A percentile compares a stretch with the other conserved stretches of the same genome.
Evolutionary conservation across 495 filamentous ascomycete genomes (phyloP).

Genomic region (Penicillium roqueforti): DNA sequence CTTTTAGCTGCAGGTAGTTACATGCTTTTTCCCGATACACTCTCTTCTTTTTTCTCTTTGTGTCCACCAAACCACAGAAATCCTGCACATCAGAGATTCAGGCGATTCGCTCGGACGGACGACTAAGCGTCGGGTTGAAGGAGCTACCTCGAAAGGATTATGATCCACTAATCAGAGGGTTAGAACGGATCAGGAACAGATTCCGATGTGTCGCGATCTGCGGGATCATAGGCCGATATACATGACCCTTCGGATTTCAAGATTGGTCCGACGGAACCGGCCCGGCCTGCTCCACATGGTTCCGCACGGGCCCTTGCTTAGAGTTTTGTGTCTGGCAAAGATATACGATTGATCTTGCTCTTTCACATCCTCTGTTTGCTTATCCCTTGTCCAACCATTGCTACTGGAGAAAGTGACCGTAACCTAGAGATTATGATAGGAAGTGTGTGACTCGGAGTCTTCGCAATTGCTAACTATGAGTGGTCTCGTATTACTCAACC

Average conservation of each 20-base stretch:
- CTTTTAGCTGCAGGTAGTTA: too few species aligned
- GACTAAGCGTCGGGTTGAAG: neutral
- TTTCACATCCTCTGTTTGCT: too few species aligned
- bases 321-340: too few species aligned
- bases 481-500: neutral
- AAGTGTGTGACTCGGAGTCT: neutral
- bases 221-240: too few species aligned
- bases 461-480: neutral
- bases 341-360: too few species aligned
- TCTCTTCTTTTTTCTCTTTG: too few species aligned
- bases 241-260: too few species aligned
- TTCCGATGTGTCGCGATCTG: neutral
- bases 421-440: neutral
- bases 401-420: neutral
- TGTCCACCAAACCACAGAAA: too few species aligned
- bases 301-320: too few species aligned
- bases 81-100: neutral
- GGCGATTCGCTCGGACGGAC: neutral
- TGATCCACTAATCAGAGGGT: neutral
- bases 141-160: neutral
- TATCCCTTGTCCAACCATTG: neutral
- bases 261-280: too few species aligned
- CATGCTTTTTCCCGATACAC: too few species aligned
- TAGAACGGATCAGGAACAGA: neutral
- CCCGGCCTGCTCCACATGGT: too few species aligned